phyloP scores from a whole-genome alignment of 1,284 basidiomycete species.

The Ceratobasidium sp. region DNA sequence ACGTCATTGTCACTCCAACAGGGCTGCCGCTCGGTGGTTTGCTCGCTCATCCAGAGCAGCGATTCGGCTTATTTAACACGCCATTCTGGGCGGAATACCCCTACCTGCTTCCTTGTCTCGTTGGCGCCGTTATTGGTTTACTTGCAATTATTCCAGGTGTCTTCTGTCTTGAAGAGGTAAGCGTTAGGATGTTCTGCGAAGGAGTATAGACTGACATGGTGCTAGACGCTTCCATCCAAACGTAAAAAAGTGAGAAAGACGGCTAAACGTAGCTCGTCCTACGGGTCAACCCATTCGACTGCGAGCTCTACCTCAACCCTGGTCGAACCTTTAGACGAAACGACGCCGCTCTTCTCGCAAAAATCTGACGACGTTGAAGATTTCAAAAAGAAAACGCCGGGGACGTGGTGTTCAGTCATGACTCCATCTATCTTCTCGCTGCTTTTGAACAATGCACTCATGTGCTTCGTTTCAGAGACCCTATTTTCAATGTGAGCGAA shows the following conservation, averaged over 20 bases:
- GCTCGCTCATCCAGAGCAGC: slow-evolving; percentile 51
- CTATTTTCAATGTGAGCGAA: slow-evolving; percentile 48
- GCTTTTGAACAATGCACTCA: slow-evolving; percentile 40
- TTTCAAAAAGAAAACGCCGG: slow-evolving; percentile 20
- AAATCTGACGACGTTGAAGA: slow-evolving; percentile 14
- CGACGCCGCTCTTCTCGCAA: background rate
- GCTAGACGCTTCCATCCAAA: slow-evolving; percentile 44
- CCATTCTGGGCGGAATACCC: slow-evolving; percentile 52
- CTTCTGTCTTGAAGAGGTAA: slow-evolving; percentile 51
- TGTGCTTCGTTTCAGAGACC: slow-evolving; percentile 48
- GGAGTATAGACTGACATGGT: background rate
- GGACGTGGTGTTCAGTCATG: slow-evolving; percentile 47
- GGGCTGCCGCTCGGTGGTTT: slow-evolving; percentile 52
- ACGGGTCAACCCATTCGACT: slow-evolving; percentile 30
- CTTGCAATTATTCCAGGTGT: slow-evolving; percentile 49
- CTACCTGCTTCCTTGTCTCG: slow-evolving; percentile 52
- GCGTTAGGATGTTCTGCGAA: slow-evolving; percentile 9
- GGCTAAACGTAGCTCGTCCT: slow-evolving; percentile 40
- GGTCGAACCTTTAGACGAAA: background rate
- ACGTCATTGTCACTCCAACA: too few relatives aligned
- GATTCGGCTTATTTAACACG: slow-evolving; percentile 49
- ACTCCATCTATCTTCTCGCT: slow-evolving; percentile 46
- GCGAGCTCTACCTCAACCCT: slow-evolving; percentile 29
- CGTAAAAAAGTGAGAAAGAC: slow-evolving; percentile 40
- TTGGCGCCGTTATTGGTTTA: slow-evolving; percentile 50